Percentiles rank a stretch among this genome's conserved stretches.
phyloP scores from a whole-genome alignment of 2,329 filamentous ascomycete genomes.

The Blastomyces emzantsi region DNA sequence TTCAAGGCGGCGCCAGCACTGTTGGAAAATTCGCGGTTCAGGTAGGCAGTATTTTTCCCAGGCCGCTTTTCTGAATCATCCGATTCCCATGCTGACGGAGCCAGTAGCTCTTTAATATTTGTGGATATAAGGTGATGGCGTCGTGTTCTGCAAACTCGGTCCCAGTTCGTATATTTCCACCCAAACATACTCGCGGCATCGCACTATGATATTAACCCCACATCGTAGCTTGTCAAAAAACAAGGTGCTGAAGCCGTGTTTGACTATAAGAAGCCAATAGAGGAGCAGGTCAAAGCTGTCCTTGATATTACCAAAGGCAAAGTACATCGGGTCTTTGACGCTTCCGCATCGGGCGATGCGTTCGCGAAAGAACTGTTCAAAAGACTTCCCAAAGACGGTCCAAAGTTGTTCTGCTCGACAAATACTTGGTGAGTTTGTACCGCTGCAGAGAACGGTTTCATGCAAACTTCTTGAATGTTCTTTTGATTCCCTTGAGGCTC shows the following conservation, averaged over 20 bases:
- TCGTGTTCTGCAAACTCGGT: conserved; percentile 25
- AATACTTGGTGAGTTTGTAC: conserved; percentile 12
- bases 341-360: conserved; percentile 24
- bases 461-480: neutral
- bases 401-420: conserved; percentile 22
- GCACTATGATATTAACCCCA: neutral
- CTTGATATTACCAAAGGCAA: conserved; percentile 22
- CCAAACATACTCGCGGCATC: neutral
- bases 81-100: neutral
- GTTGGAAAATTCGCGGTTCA: conserved; percentile 27
- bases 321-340: conserved; percentile 25
- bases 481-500: neutral
- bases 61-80: neutral
- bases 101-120: conserved; percentile 21
- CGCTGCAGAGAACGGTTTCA: too few relatives aligned
- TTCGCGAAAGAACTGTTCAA: conserved; percentile 22
- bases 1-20: conserved; percentile 27
- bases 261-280: conserved; percentile 25
- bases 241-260: conserved; percentile 23
- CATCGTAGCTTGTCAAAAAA: conserved; percentile 20
- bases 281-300: conserved; percentile 23
- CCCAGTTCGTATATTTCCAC: conserved; percentile 15
- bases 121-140: conserved; percentile 26
- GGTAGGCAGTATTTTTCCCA: conserved; percentile 2
- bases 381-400: conserved; percentile 12